Evolutionary conservation across 768 basidiomycete genomes (phyloP).

Genomic region (Bullera alba): DNA sequence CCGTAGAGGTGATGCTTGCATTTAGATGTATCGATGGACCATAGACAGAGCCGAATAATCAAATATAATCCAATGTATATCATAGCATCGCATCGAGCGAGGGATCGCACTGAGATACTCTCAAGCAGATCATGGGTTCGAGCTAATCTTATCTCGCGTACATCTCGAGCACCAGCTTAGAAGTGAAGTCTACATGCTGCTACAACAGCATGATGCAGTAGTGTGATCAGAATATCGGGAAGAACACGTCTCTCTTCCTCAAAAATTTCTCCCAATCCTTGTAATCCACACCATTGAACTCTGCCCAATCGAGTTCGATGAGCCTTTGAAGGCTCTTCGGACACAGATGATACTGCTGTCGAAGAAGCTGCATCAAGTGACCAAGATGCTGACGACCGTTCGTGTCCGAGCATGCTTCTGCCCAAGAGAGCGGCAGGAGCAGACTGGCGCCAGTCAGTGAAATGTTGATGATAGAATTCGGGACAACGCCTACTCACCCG

Average conservation of each 20-base stretch:
- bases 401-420: not conserved
- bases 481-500: not conserved
- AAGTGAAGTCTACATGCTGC: no score
- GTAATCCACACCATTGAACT: not conserved
- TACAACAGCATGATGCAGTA: not conserved
- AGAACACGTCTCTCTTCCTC: constrained; percentile 1
- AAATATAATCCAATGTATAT: no score
- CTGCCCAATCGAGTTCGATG: constrained; percentile 1
- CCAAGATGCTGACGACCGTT: not conserved
- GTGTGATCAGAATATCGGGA: constrained; percentile 7
- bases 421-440: constrained; percentile 9
- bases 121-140: no score
- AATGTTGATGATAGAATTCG: not conserved
- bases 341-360: constrained; percentile 6
- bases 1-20: not conserved
- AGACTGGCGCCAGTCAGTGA: not conserved
- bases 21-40: no score
- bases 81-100: no score
- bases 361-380: not conserved
- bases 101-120: no score
- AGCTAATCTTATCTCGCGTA: no score
- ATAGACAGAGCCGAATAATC: no score
- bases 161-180: no score
- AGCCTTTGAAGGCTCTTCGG: constrained; percentile 1
- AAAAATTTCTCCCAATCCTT: constrained; percentile 1